Conservation (phyloP, 345 rosid species). For the Dimocarpus longan region DNA sequence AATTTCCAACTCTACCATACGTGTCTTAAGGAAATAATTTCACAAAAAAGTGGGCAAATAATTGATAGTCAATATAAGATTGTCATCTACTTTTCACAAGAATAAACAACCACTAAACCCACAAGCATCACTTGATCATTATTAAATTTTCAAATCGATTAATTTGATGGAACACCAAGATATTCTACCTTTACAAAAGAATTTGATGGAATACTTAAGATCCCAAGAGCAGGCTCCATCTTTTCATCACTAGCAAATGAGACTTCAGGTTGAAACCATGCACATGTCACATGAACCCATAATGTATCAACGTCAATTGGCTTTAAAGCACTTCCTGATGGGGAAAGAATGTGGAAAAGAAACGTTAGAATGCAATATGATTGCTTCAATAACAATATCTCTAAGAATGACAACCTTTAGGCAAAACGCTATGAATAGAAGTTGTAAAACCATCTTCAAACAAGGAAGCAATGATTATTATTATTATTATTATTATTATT, state of each 20-base stretch:
- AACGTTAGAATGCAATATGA: background rate
- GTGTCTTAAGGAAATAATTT: background rate
- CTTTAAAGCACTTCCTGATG: conserved; percentile 90
- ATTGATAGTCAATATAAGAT: background rate
- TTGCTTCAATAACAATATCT: background rate
- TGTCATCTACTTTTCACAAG: background rate
- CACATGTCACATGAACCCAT: conserved; percentile 99
- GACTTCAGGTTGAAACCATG: conserved; percentile 99
- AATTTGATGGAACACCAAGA: background rate
- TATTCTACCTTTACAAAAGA: conserved; percentile 80
- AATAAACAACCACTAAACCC: background rate
- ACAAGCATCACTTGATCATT: background rate
- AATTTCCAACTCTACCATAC: background rate
- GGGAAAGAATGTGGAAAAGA: conserved; percentile 20
- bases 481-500: too few relatives aligned
- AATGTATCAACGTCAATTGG: conserved; percentile 91
- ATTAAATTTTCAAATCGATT: background rate
- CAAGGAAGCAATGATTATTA: background rate
- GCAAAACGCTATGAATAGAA: background rate
- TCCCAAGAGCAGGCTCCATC: conserved; percentile 99
- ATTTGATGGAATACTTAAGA: conserved; percentile 90
- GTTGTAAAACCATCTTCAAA: background rate
- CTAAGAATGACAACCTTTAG: background rate
- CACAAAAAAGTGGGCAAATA: background rate
- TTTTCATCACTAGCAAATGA: conserved; percentile 94